A percentile compares a stretch with the other conserved stretches of the same genome.
phyloP scores from a whole-genome alignment of 2,329 filamentous ascomycete species.

The Dryadomyces sulphureus region DNA sequence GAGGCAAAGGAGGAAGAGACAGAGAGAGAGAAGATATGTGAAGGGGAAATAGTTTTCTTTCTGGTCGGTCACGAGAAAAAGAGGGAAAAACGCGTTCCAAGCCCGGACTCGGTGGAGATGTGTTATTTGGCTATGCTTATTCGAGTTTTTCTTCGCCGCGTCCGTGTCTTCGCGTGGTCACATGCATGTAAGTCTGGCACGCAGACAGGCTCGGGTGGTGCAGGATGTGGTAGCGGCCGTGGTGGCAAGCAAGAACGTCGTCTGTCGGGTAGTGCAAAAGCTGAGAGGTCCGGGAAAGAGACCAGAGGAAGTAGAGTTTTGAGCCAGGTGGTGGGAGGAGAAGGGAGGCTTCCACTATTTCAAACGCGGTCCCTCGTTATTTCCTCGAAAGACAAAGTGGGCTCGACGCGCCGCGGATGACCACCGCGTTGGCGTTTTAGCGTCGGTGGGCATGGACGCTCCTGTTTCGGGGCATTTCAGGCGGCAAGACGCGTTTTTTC shows the following conservation, averaged over 20 bases:
- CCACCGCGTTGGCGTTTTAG: slow-evolving; percentile 14
- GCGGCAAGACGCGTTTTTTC: slow-evolving; percentile 6
- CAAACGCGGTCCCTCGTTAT: slow-evolving; percentile 11
- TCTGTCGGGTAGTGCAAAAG: neutral
- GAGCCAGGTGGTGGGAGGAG: neutral
- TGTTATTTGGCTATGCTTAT: neutral
- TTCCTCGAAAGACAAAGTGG: slow-evolving; percentile 9
- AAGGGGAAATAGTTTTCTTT: neutral
- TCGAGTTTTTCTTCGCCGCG: neutral
- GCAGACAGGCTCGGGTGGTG: neutral
- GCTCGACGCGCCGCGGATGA: slow-evolving; percentile 10
- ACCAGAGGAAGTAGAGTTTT: neutral
- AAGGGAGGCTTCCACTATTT: slow-evolving; percentile 9
- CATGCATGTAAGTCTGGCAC: neutral
- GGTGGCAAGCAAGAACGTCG: neutral
- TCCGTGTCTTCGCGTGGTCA: slow-evolving; percentile 1
- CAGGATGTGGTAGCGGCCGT: too few species aligned
- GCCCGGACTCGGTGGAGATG: slow-evolving; percentile 1
- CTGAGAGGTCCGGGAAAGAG: neutral
- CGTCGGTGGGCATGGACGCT: slow-evolving; percentile 1
- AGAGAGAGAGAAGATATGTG: neutral
- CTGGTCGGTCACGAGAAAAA: slow-evolving; percentile 3
- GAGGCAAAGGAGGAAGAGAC: neutral
- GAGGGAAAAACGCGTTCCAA: slow-evolving; percentile 2
- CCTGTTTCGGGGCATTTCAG: neutral